Conservation (phyloP, 2,329 filamentous ascomycete species). For the Arthrobotrys pseudoclavata region DNA sequence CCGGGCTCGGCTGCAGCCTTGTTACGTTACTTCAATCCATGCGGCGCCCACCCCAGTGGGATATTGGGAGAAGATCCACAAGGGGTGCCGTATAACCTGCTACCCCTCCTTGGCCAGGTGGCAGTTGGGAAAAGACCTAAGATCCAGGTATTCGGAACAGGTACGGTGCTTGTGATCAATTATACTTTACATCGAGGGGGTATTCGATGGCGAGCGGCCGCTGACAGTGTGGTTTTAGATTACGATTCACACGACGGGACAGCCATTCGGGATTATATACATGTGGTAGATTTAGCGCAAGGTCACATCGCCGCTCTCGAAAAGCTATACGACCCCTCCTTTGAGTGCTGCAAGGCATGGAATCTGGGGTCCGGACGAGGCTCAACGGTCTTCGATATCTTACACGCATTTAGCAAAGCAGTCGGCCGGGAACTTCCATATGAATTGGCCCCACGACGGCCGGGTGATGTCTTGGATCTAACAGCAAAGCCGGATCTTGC, state of each 20-base stretch:
- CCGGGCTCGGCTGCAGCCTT: slow-evolving; percentile 93
- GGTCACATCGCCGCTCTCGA: slow-evolving; percentile 91
- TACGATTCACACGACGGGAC: slow-evolving; percentile 92
- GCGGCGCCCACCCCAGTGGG: slow-evolving; percentile 91
- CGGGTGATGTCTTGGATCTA: slow-evolving; percentile 92
- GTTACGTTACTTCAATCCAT: slow-evolving; percentile 97
- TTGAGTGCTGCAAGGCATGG: slow-evolving; percentile 86
- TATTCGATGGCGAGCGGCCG: not conserved
- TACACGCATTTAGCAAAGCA: slow-evolving; percentile 90
- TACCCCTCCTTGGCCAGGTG: slow-evolving; percentile 93
- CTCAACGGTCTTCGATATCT: slow-evolving; percentile 96
- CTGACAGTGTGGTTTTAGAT: slow-evolving; percentile 71
- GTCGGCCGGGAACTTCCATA: slow-evolving; percentile 90
- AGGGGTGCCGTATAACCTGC: slow-evolving; percentile 93
- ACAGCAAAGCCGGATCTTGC: slow-evolving; percentile 91
- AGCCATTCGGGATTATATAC: slow-evolving; percentile 97
- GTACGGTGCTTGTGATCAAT: slow-evolving; percentile 67
- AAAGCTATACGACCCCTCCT: slow-evolving; percentile 83
- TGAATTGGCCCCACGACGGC: slow-evolving; percentile 83
- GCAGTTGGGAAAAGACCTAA: slow-evolving; percentile 95
- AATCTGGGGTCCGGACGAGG: slow-evolving; percentile 95
- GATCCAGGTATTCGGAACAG: slow-evolving; percentile 92
- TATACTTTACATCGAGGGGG: slow-evolving; percentile 13
- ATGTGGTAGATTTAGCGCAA: slow-evolving; percentile 88
- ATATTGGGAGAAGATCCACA: slow-evolving; percentile 99